Evolutionary conservation across 805 yeast species (phyloP).

Genomic region (Candida chauliodis): DNA sequence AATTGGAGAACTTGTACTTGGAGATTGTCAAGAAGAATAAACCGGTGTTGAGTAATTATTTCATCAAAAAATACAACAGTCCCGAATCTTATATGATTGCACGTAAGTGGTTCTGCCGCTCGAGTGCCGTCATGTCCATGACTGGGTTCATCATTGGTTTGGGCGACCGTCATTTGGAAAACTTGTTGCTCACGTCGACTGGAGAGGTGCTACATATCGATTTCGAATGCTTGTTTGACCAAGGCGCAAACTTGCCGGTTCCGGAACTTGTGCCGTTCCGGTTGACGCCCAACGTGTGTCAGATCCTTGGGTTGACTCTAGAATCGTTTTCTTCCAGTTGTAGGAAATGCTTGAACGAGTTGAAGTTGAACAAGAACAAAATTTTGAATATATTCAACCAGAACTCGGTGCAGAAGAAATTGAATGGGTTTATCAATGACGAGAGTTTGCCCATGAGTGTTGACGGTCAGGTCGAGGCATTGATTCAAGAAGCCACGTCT

Average conservation of each 20-base stretch:
- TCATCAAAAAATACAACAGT: constrained; percentile 81
- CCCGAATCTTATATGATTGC: constrained; percentile 85
- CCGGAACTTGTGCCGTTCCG: constrained; percentile 97
- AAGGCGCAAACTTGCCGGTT: constrained; percentile 63
- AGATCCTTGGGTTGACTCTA: constrained; percentile 87
- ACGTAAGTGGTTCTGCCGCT: constrained; percentile 67
- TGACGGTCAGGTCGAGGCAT: constrained; percentile 86
- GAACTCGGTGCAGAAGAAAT: constrained; percentile 62
- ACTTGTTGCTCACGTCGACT: constrained; percentile 65
- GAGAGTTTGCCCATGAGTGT: constrained; percentile 87
- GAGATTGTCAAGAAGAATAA: constrained; percentile 37
- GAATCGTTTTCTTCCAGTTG: constrained; percentile 84
- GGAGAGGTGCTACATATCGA: constrained; percentile 92
- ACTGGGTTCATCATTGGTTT: constrained; percentile 91
- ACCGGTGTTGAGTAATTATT: constrained; percentile 85
- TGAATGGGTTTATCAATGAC: constrained; percentile 73
- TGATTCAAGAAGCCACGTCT: constrained; percentile 79
- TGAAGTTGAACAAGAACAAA: constrained; percentile 77
- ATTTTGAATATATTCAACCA: constrained; percentile 83
- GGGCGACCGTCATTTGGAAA: constrained; percentile 97
- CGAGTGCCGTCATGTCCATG: constrained; percentile 95
- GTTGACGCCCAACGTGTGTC: constrained; percentile 83
- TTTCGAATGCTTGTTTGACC: constrained; percentile 93
- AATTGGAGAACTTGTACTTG: constrained; percentile 22
- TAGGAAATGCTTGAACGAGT: constrained; percentile 72